Base-by-base conservation (phyloP, 2,329 filamentous ascomycete species). In the Neofusicoccum cordaticola region DNA sequence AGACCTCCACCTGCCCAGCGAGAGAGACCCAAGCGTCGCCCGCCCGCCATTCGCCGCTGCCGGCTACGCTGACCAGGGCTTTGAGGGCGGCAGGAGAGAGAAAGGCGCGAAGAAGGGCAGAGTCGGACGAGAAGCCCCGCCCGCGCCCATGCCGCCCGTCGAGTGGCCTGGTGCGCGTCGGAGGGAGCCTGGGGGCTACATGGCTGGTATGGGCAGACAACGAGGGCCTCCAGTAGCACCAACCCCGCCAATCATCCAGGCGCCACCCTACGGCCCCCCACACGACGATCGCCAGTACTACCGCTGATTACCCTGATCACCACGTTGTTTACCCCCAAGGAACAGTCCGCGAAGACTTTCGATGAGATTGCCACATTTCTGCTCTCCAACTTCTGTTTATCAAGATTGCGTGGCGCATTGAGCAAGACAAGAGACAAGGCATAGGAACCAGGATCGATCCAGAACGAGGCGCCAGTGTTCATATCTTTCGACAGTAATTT, bases 1-100 rank as follows among this genome's bases (percentile, higher is more conserved):
- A 41, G 85, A 88, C 63, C 74, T 92, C 65, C 84, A 81, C 22
- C 77, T 91, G 4, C 90, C 90, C 0, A 78, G 78, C 45, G 88
- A 92, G 65, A 68, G 72, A 15, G 75, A 77, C 34, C 68, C 72
- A 15, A 70, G 71, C 42, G 76, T 82, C 1, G 53, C 70, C 12
- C 73, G 78, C 58, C 79, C 79, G 2, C 75, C 75, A 0, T 78
- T 78, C 56, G 76, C 76, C 37, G 71, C 68, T 22, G 75, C 75
- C 27, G 76, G 76, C 9, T 78, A 78, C 56, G 71, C 70, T 15
- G 76, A 78, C 63, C 67, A 70, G 66, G 76, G 75, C 0, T 78
- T 71, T 68, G 60, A 69, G 68, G 64, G 61, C 2, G 41, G 39
- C 70, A 11, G 69, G 67, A 0, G 69, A 71, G 52, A 72, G 73